Conservation (phyloP, 352 stramenopile species). For the Pythium biforme region DNA sequence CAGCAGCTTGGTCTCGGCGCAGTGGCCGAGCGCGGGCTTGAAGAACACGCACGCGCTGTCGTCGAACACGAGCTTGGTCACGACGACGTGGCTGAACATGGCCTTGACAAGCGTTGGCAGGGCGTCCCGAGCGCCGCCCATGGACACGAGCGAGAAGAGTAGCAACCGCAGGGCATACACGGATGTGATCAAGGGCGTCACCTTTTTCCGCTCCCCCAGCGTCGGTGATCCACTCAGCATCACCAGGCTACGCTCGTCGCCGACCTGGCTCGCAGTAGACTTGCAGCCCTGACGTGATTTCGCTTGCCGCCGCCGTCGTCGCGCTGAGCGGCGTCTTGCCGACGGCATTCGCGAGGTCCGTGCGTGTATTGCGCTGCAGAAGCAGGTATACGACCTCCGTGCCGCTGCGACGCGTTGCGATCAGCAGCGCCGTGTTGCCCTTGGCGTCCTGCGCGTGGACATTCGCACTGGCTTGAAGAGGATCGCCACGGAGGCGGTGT, state of each 20-base stretch:
- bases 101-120: slow-evolving; percentile 9
- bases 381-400: neutral
- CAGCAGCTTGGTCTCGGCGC: slow-evolving; percentile 19
- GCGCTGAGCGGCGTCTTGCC: neutral
- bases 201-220: neutral
- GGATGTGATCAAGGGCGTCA: no score
- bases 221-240: neutral
- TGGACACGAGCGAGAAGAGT: no score
- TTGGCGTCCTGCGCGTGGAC: no score
- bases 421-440: no score
- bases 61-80: slow-evolving; percentile 28
- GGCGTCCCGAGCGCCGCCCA: neutral
- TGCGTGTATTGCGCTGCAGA: neutral
- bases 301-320: neutral
- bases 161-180: no score
- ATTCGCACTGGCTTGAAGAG: no score
- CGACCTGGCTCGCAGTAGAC: neutral
- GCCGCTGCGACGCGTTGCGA: no score
- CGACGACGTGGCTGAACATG: slow-evolving; percentile 29
- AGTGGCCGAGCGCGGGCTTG: slow-evolving; percentile 31
- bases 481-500: no score
- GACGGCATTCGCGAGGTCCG: neutral
- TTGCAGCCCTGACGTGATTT: neutral
- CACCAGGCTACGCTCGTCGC: neutral
- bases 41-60: slow-evolving; percentile 31